Percentiles rank a stretch among this genome's conserved stretches.
Conservation (phyloP, 306 rosid genomes). For the Fragaria vesca region DNA sequence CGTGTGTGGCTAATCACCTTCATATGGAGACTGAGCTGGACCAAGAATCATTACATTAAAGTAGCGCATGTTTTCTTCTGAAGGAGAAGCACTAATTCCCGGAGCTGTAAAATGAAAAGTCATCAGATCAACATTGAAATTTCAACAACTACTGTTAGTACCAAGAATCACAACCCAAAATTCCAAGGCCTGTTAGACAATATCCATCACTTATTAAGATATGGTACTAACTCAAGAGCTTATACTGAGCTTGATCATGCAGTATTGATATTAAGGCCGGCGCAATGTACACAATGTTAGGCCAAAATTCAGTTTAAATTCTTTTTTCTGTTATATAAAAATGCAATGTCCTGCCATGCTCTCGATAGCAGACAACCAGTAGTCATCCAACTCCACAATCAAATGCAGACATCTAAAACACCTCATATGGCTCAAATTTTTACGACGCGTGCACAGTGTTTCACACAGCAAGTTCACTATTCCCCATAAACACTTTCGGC, state of each 20-base stretch:
- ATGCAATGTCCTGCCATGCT: background rate
- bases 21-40: constrained; percentile 40
- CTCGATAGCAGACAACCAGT: background rate
- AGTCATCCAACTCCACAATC: background rate
- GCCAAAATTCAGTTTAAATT: background rate
- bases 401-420: constrained; percentile 1
- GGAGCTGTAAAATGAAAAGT: constrained; percentile 25
- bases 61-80: constrained; percentile 41
- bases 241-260: background rate
- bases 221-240: background rate
- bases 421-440: background rate
- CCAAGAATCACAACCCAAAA: background rate
- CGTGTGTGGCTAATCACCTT: constrained; percentile 16
- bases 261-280: background rate
- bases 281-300: background rate
- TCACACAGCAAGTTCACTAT: background rate
- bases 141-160: background rate
- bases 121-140: background rate
- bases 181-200: background rate
- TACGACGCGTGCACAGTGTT: background rate
- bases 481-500: background rate
- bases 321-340: background rate
- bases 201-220: background rate
- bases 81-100: constrained; percentile 40
- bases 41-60: constrained; percentile 44